Conservation (phyloP, 2,329 filamentous ascomycete genomes). For the Chalaropsis thielavioides region DNA sequence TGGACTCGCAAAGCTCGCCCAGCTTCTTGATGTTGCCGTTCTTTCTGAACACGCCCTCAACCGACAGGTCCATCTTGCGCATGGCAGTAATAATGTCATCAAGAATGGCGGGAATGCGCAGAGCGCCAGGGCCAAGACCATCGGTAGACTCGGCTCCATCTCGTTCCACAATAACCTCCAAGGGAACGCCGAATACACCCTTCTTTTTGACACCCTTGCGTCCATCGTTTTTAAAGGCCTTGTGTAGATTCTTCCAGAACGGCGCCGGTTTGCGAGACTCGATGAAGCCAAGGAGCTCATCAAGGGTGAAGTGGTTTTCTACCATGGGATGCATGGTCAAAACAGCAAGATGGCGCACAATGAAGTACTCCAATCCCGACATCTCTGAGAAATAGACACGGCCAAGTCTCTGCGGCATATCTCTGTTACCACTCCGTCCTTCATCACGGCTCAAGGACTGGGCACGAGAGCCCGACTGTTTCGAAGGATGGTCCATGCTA, state of each 20-base stretch:
- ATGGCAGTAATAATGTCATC: constrained; percentile 89
- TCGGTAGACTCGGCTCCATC: constrained; percentile 97
- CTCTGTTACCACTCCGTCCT: constrained; percentile 38
- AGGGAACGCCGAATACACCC: constrained; percentile 77
- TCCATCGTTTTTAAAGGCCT: constrained; percentile 82
- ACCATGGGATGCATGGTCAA: constrained; percentile 88
- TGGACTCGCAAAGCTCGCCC: constrained; percentile 68
- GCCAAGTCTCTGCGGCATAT: constrained; percentile 37
- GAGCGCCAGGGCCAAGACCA: constrained; percentile 78
- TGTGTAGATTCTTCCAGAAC: constrained; percentile 97
- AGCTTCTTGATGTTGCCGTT: constrained; percentile 96
- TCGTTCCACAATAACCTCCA: constrained; percentile 80
- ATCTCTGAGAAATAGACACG: constrained; percentile 94
- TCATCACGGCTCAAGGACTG: constrained; percentile 26
- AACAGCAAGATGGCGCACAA: constrained; percentile 87
- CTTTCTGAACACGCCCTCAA: constrained; percentile 97
- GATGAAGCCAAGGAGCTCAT: constrained; percentile 82
- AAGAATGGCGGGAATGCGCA: constrained; percentile 86
- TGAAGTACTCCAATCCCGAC: constrained; percentile 91
- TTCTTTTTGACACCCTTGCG: constrained; percentile 73
- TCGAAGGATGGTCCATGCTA: constrained; percentile 7
- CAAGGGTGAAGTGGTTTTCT: constrained; percentile 79
- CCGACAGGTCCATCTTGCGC: constrained; percentile 97
- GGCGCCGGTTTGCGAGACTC: constrained; percentile 78
- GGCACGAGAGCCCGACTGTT: constrained; percentile 7